phyloP scores from a whole-genome alignment of 1,284 basidiomycete species.

The Marasmius tenuissimus region DNA sequence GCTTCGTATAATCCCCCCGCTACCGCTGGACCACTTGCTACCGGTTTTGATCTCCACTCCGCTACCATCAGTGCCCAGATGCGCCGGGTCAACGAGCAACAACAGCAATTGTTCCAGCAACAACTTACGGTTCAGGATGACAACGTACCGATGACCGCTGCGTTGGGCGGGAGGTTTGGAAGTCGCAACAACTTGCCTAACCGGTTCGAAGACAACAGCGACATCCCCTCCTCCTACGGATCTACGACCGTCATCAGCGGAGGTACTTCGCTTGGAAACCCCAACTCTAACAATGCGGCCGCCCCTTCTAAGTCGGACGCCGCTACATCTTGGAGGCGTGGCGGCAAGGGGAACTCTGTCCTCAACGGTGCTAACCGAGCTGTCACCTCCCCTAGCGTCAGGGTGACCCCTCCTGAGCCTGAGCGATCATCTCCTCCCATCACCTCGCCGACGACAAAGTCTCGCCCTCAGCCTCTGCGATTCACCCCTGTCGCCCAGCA shows the following conservation, averaged over 20 bases:
- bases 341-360: conserved; percentile 62
- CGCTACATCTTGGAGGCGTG: conserved; percentile 75
- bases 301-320: conserved; percentile 72
- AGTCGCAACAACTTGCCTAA: conserved; percentile 48
- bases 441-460: conserved; percentile 20
- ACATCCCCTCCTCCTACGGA: conserved; percentile 54
- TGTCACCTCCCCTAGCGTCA: conserved; percentile 62
- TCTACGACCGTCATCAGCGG: conserved; percentile 71
- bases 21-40: conserved; percentile 64
- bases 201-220: conserved; percentile 39
- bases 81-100: conserved; percentile 66
- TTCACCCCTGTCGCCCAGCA: conserved; percentile 57
- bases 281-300: conserved; percentile 37
- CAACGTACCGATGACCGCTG: conserved; percentile 76
- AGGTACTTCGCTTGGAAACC: conserved; percentile 63
- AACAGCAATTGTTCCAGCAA: conserved; percentile 47
- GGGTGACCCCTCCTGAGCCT: conserved; percentile 66
- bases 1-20: conserved; percentile 58
- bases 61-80: conserved; percentile 50
- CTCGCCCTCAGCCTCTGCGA: conserved; percentile 67
- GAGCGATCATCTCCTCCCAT: conserved; percentile 53
- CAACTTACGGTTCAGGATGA: conserved; percentile 58
- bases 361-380: conserved; percentile 63
- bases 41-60: conserved; percentile 61
- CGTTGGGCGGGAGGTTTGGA: conserved; percentile 73